These are phyloP conservation scores for Pugionium dolabratum DNA, from an alignment of 345 rosid genomes.

Conservation along the genomic window DNA sequence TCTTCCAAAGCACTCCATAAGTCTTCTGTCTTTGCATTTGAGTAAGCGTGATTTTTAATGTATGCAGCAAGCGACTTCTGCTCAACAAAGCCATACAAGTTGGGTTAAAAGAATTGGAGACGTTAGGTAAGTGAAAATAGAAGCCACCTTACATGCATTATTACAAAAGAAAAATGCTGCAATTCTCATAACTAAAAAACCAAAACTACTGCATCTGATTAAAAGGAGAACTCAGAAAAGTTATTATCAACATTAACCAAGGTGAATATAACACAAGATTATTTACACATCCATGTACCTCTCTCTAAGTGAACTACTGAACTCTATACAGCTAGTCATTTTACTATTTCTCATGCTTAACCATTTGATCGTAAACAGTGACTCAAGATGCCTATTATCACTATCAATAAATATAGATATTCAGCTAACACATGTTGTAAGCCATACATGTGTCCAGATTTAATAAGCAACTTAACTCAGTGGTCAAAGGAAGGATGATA, in stretches of 20 bases:
- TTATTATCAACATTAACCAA: not conserved
- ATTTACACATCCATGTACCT: not conserved
- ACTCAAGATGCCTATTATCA: too few relatives aligned
- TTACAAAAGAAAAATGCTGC: slow-evolving; percentile 11
- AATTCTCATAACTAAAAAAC: not conserved
- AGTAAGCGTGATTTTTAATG: slow-evolving; percentile 68
- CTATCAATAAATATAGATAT: not conserved
- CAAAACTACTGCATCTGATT: not conserved
- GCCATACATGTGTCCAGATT: not conserved
- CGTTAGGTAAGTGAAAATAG: not conserved
- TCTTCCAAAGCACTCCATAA: slow-evolving; percentile 90
- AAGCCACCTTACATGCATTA: slow-evolving; percentile 6
- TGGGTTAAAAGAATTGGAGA: slow-evolving; percentile 16
- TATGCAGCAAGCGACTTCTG: slow-evolving; percentile 93
- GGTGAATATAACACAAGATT: not conserved
- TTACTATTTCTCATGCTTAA: too few relatives aligned
- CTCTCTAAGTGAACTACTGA: not conserved
- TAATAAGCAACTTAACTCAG: not conserved
- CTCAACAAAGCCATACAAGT: slow-evolving; percentile 29
- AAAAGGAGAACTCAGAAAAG: not conserved
- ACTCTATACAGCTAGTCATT: too few relatives aligned
- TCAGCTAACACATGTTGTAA: not conserved
- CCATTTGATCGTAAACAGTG: too few relatives aligned
- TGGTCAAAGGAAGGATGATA: not conserved
- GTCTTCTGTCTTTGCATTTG: slow-evolving; percentile 92